Conservation (phyloP, 176 grass and related monocot genomes). For the Areca catechu region DNA sequence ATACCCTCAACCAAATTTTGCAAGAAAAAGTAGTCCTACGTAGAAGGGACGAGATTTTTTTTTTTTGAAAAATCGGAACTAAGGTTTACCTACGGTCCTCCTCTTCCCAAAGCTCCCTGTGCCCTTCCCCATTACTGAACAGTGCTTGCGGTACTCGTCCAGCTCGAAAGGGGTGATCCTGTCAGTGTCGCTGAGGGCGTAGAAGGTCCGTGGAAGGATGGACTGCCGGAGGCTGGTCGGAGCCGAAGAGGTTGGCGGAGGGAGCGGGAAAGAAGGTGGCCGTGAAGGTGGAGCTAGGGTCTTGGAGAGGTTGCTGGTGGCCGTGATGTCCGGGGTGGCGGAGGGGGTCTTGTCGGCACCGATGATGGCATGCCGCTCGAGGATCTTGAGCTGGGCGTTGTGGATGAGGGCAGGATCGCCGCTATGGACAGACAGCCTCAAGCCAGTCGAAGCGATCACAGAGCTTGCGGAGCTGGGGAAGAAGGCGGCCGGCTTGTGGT, state of each 20-base stretch:
- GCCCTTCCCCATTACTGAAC: no score
- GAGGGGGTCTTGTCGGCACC: constrained; percentile 10
- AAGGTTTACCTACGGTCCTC: no score
- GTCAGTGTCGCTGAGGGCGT: no score
- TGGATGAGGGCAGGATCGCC: constrained; percentile 71
- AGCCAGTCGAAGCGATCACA: constrained; percentile 93
- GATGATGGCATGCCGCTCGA: constrained; percentile 39
- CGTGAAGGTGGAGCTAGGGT: constrained; percentile 43
- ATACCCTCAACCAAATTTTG: no score
- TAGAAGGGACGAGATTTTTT: no score
- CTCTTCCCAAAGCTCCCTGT: no score
- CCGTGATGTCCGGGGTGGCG: neutral
- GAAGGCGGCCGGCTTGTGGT: constrained; percentile 54
- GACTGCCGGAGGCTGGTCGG: constrained; percentile 10
- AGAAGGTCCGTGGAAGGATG: no score
- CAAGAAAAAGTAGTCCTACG: no score
- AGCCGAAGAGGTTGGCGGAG: constrained; percentile 35
- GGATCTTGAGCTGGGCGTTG: constrained; percentile 86
- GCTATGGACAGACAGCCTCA: constrained; percentile 61
- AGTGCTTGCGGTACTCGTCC: no score
- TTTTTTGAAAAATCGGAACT: no score
- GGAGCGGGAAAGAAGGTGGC: constrained; percentile 57
- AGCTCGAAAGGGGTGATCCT: no score
- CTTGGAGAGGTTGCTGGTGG: neutral
- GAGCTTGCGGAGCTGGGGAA: constrained; percentile 75